Evolutionary conservation across 768 basidiomycete species (phyloP).

Genomic region (Suillus plorans): DNA sequence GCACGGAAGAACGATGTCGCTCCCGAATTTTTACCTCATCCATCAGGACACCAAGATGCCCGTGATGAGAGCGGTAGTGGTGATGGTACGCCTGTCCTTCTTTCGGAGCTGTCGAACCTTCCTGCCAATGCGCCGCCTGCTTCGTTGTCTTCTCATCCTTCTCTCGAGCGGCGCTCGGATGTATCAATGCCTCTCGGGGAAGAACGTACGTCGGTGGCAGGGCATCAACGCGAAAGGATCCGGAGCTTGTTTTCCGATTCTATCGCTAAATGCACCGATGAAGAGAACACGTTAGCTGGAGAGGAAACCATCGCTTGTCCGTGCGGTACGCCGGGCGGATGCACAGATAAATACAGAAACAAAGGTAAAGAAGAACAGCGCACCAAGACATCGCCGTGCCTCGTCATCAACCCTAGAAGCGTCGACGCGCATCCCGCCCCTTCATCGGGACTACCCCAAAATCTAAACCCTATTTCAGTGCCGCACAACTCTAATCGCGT

Average conservation of each 20-base stretch:
- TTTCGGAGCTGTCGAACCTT: conserved; percentile 7
- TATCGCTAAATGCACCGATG: conserved; percentile 2
- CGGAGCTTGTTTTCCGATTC: neutral
- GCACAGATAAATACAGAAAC: conserved; percentile 3
- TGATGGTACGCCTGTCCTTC: neutral
- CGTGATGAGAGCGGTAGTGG: neutral
- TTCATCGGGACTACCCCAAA: neutral
- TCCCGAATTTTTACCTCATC: neutral
- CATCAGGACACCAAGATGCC: neutral
- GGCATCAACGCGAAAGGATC: neutral
- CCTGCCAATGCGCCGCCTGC: neutral
- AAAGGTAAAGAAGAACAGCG: conserved; percentile 1
- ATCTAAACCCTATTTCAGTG: neutral
- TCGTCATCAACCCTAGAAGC: neutral
- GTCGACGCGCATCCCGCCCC: conserved; percentile 1
- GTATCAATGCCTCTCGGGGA: neutral
- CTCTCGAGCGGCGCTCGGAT: neutral
- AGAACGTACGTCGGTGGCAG: neutral
- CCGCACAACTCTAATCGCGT: conserved; percentile 2
- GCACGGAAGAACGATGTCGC: neutral
- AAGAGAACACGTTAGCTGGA: conserved; percentile 10
- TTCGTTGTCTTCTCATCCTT: neutral
- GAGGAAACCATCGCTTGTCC: conserved; percentile 31
- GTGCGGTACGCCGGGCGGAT: conserved; percentile 21
- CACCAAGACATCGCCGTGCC: conserved; percentile 3